Evolutionary conservation across 140 eudicot species (phyloP), one percentile per base, ranked within the genome.

Genomic region (Ambrosia hybrid): DNA sequence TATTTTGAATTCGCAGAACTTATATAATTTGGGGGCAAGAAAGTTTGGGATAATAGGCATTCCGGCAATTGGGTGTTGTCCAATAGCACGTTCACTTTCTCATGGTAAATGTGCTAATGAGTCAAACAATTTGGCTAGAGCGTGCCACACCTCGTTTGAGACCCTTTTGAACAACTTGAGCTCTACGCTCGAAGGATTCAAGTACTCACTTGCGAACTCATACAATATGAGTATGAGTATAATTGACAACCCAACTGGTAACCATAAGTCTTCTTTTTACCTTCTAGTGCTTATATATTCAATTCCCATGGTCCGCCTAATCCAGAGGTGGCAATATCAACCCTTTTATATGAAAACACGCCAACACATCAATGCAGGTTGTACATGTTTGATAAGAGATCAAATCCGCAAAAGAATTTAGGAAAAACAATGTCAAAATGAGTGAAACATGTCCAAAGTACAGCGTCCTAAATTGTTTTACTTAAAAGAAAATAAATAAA

Each of bases 41-140:
- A 85, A 80, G 70, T 85, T 82, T 57, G 85, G 78, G 6, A 58
- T 85, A 49, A 3, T 82, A 56, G 57, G 87, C 39, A 70, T 82
- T 26, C 81, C 87, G 49, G 68, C 87, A 59, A 62, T 83, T 6
- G 91, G 91, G 30, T 82, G 87, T 68, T 65, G 79, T 34, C 91
- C 91, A 3, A 21, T 51, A 2, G 78, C 75, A 11, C 87, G 87
- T 16, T 53, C n/a, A 3, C 0, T 58, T 1, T 8, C 46, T 3
- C 51, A 6, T 43, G 85, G 90, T 30, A 65, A 43, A 26, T 82
- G 90, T 60, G 5, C 12, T 7, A 49, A 77, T 1, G 57, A 73
- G 12, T 3, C 75, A 55, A 82, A 85, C 43, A 53, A 67, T 39
- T 67, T 70, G 68, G 81, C 91, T 21, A 67, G 10, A 57, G 83